Base-by-base conservation (phyloP, 2,329 filamentous ascomycete species). In the Chalaropsis ovoidea region DNA sequence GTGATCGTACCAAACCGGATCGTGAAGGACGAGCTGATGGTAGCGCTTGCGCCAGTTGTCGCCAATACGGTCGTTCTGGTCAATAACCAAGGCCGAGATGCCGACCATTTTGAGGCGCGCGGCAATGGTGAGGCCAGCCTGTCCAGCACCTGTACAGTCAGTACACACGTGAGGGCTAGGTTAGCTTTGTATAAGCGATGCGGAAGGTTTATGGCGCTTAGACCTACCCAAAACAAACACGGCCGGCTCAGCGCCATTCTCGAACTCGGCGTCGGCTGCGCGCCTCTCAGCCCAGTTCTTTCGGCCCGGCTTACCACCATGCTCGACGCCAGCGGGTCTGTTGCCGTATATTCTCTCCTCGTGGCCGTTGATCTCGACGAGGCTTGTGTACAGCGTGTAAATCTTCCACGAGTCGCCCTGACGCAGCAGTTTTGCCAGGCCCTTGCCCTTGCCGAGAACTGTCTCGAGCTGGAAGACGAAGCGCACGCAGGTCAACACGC, bases 21-120 rank as follows among this genome's bases (percentile, higher is more conserved):
- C 86, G 69, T 89, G 86, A 0, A 86, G 80, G 0, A 88, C 84
- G 0, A 89, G 80, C 67, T 86, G 82, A 68, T 82, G 79, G 69
- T 87, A 87, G 58, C 85, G 74, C 47, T 78, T 77, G 17, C 84
- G 77, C 85, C 85, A 87, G 71, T 83, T 86, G 68, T 87, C 84
- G 15, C 85, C 85, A 0, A 87, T 75, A 1, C 78, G 76, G 0
- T 79, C 75, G 65, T 85, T 82, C 24, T 77, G 75, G 69, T 87
- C 85, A 22, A 87, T 76, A n/a, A 87, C 70, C 1, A 87, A 74
- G 0, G 81, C 74, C 13, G 79, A 74, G 1, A 87, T 74, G 1
- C 80, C 78, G 0, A 86, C 76, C 76, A 82, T 81, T 69, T 84
- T 83, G 27, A 87, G 76, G 2, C 84, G 78, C 0, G 82, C 84